Evolutionary conservation across 1,284 basidiomycete genomes (phyloP).

Genomic region (Golubevia sp.): DNA sequence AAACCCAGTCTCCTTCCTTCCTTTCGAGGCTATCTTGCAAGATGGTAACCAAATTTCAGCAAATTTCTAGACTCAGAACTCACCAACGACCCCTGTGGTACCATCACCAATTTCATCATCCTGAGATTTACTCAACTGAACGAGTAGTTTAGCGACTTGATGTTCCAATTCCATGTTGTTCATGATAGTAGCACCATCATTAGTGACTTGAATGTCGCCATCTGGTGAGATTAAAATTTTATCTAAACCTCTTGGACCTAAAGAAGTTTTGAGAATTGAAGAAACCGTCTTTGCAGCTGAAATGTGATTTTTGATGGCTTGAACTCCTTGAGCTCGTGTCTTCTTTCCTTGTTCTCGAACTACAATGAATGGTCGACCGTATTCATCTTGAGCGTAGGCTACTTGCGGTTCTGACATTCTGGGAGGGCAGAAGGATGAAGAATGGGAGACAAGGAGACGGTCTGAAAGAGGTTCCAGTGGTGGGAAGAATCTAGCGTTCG

Average conservation of each 20-base stretch:
- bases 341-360: conserved; percentile 60
- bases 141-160: conserved; percentile 56
- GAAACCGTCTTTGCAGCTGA: conserved; percentile 55
- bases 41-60: too few relatives aligned
- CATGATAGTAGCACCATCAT: conserved; percentile 61
- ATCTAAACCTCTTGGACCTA: conserved; percentile 58
- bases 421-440: too few relatives aligned
- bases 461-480: too few relatives aligned
- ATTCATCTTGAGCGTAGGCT: conserved; percentile 59
- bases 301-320: conserved; percentile 61
- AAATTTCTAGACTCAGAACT: conserved; percentile 1
- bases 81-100: conserved; percentile 53
- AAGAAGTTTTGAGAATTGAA: conserved; percentile 54
- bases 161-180: conserved; percentile 60
- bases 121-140: conserved; percentile 53
- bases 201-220: conserved; percentile 60
- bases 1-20: too few relatives aligned
- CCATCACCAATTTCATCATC: conserved; percentile 61
- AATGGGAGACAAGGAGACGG: too few relatives aligned
- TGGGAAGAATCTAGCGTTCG: too few relatives aligned
- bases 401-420: conserved; percentile 59
- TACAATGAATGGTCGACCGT: conserved; percentile 59
- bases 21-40: too few relatives aligned
- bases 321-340: conserved; percentile 56
- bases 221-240: conserved; percentile 60